phyloP scores from a whole-genome alignment of 73 alveolate genomes.

The Tetrahymena malaccensis region DNA sequence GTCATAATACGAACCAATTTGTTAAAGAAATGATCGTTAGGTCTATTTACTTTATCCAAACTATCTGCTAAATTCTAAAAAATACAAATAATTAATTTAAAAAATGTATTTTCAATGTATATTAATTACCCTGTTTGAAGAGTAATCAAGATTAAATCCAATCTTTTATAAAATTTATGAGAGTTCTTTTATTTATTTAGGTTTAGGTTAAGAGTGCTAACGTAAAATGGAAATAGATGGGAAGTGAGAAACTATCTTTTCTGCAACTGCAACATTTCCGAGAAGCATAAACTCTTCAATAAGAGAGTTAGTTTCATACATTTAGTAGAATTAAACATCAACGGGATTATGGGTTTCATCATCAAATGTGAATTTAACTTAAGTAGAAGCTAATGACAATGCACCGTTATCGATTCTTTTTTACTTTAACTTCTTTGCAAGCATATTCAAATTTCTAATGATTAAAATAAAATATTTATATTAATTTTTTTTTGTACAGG shows the following conservation, averaged over 20 bases:
- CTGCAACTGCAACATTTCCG: constrained; percentile 94
- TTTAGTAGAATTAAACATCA: constrained; percentile 82
- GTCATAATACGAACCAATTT: constrained; percentile 79
- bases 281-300: constrained; percentile 97
- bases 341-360: constrained; percentile 84
- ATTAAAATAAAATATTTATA: background rate
- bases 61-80: constrained; percentile 53
- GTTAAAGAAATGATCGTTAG: constrained; percentile 79
- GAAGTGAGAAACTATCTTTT: constrained; percentile 54
- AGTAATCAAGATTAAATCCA: constrained; percentile 22
- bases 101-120: background rate
- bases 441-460: constrained; percentile 47
- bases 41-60: constrained; percentile 72
- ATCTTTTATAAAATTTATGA: constrained; percentile 52
- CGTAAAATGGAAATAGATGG: constrained; percentile 69
- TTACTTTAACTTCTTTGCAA: constrained; percentile 61
- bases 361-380: constrained; percentile 91
- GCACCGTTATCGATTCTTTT: constrained; percentile 93
- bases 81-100: constrained; percentile 50
- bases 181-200: constrained; percentile 62
- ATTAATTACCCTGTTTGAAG: background rate
- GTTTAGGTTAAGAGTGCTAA: constrained; percentile 81
- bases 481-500: too few species aligned
- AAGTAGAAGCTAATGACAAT: constrained; percentile 85
- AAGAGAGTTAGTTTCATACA: constrained; percentile 78